Base-by-base conservation (phyloP, 352 stramenopile species). In the Phytopythium mirpurense region DNA sequence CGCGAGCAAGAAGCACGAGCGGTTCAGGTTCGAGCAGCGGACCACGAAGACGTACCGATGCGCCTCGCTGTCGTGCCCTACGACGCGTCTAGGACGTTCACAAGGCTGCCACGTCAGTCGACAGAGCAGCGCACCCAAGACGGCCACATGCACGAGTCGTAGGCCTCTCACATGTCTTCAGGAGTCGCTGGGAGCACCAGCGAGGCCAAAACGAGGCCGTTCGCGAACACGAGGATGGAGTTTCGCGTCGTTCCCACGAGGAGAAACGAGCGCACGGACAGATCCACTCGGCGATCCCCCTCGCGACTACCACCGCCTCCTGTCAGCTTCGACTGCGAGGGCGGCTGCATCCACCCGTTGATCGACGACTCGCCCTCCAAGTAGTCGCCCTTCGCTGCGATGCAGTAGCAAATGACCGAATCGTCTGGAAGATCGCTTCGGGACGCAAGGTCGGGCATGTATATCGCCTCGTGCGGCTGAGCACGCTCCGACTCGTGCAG, bases 1-100 rank as follows among this genome's bases (percentile, higher is more conserved):
- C 9, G 54, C 63, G 5, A 90, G 42, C 34, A 90, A 45, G 45
- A 77, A 82, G 45, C 81, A 82, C 12, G 70, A 85, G 2, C 65
- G 61, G 5, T 74, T 63, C 14, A 37, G 38, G 45, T 88, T 70
- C 2, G 58, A 60, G 54, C 79, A 88, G 12, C 64, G 62, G 14
- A 90, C 65, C 11, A 61, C 63, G 0, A 84, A 23, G 7, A 77
- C 44, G 40, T 62, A 64, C 3, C 51, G 51, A 29, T 70, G 62
- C 18, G 59, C 52, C 10, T 57, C 24, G 16, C n/a, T 60, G 38
- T 70, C 53, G 44, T 73, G 43, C 31, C 44, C 44, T 26, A 78
- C 50, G 15, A 54, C 50, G 40, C 52, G 63, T n/a, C 63, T 67
- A 4, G 18, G 5, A 29, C 37, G 10, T 26, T 49, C 42, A 60